These are phyloP conservation scores for Kodamaea kaohsiungensis DNA, from an alignment of 805 yeast species.

Conservation along the genomic window DNA sequence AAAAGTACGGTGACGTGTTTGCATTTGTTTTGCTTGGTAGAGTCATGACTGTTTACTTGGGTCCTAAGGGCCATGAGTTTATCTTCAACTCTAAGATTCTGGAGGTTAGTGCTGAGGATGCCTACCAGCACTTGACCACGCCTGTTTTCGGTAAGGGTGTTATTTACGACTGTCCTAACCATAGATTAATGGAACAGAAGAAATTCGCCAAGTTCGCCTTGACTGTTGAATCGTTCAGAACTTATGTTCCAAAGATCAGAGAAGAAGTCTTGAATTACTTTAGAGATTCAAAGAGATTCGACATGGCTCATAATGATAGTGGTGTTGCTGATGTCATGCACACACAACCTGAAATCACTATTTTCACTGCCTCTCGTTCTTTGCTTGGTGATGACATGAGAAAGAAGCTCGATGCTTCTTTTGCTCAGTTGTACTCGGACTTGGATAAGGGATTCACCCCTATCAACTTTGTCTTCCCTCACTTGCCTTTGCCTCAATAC, in stretches of 20 bases:
- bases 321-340: conserved; percentile 71
- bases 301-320: conserved; percentile 27
- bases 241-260: conserved; percentile 84
- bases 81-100: conserved; percentile 85
- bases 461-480: conserved; percentile 90
- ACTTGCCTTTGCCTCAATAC: conserved; percentile 86
- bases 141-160: conserved; percentile 98
- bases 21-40: conserved; percentile 87
- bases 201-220: conserved; percentile 91
- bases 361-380: conserved; percentile 93
- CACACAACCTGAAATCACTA: conserved; percentile 92
- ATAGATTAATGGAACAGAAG: conserved; percentile 96
- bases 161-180: conserved; percentile 93
- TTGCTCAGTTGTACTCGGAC: conserved; percentile 84
- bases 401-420: conserved; percentile 72
- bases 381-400: conserved; percentile 92
- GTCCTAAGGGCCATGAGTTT: conserved; percentile 97
- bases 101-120: conserved; percentile 95
- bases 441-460: conserved; percentile 97
- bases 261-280: conserved; percentile 76
- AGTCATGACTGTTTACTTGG: conserved; percentile 92
- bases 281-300: conserved; percentile 50
- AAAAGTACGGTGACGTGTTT: conserved; percentile 89
- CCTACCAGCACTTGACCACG: conserved; percentile 95
- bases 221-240: conserved; percentile 78